phyloP scores from a whole-genome alignment of 495 filamentous ascomycete genomes.

The Xanthoparmelia taractica region DNA sequence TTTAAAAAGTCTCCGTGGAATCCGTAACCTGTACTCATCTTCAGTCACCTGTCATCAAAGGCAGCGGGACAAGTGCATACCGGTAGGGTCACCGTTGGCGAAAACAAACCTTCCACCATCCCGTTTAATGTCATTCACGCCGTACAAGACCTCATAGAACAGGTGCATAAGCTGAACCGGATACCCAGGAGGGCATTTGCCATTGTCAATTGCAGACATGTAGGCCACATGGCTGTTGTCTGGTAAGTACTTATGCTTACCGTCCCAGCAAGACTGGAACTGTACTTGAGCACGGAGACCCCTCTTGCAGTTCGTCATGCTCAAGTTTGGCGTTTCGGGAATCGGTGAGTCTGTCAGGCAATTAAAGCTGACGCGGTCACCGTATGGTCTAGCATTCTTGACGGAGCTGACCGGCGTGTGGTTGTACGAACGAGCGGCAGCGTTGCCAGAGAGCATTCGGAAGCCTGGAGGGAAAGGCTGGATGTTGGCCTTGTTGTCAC shows the following conservation, averaged over 20 bases:
- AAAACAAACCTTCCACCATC: conserved; percentile 27
- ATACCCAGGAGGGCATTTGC: conserved; percentile 34
- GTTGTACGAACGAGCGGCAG: conserved; percentile 32
- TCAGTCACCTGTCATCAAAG: background rate
- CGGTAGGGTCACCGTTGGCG: conserved; percentile 38
- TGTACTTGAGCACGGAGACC: conserved; percentile 38
- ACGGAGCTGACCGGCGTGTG: conserved; percentile 28
- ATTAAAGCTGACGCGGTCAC: conserved; percentile 36
- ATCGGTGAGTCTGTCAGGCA: conserved; percentile 26
- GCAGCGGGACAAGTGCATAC: conserved; percentile 1
- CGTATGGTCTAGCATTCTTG: conserved; percentile 26
- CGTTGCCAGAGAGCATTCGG: conserved; percentile 38
- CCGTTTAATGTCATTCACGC: conserved; percentile 17
- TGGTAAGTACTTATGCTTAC: conserved; percentile 29
- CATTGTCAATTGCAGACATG: conserved; percentile 31
- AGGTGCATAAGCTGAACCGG: conserved; percentile 35
- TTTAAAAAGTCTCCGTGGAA: conserved; percentile 45
- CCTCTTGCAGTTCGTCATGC: conserved; percentile 22
- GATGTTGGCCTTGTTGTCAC: conserved; percentile 30
- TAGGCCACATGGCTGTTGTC: conserved; percentile 40
- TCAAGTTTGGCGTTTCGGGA: conserved; percentile 24
- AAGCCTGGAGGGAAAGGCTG: conserved; percentile 40
- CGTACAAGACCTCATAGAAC: conserved; percentile 39
- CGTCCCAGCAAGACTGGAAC: conserved; percentile 39
- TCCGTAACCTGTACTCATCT: conserved; percentile 34